Evolutionary conservation across 2,329 filamentous ascomycete genomes (phyloP).

Genomic region (Cladorrhinum sp.): DNA sequence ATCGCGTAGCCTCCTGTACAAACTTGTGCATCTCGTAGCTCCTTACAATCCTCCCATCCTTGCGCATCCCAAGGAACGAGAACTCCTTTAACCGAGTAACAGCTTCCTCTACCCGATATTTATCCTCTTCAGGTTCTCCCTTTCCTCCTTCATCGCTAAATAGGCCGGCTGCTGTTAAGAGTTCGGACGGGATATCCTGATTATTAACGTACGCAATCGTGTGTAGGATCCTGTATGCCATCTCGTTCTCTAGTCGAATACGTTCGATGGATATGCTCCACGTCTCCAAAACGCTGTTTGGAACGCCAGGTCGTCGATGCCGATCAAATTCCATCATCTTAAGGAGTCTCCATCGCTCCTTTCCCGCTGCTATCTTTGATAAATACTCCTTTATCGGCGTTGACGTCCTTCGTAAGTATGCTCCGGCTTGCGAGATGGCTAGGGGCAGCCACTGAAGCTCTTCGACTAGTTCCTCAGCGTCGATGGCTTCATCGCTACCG

Average conservation of each 20-base stretch:
- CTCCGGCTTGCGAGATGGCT: constrained; percentile 12
- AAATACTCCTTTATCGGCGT: constrained; percentile 29
- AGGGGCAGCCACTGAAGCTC: constrained; percentile 15
- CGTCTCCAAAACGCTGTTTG: constrained; percentile 35
- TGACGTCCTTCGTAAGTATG: constrained; percentile 30
- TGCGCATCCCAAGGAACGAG: constrained; percentile 31
- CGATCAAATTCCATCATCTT: constrained; percentile 27
- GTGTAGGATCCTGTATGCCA: constrained; percentile 31
- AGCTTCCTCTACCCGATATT: constrained; percentile 19
- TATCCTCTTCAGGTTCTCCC: neutral
- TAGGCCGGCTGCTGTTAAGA: constrained; percentile 22
- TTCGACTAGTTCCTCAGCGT: constrained; percentile 8
- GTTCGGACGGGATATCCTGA: constrained; percentile 30
- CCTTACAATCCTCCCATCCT: neutral
- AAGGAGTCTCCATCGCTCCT: constrained; percentile 26
- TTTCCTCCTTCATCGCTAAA: neutral
- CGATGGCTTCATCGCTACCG: constrained; percentile 1
- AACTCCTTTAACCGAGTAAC: constrained; percentile 33
- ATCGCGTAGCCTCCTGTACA: constrained; percentile 30
- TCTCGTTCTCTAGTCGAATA: constrained; percentile 30
- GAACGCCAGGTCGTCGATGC: constrained; percentile 28
- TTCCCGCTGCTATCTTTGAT: constrained; percentile 23
- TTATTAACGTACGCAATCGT: constrained; percentile 35
- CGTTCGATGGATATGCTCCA: constrained; percentile 35
- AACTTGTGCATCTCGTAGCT: constrained; percentile 35